These are phyloP conservation scores for Trichomonas vaginalis DNA, from an alignment of 208 protist genomes.

Conservation along the genomic window DNA sequence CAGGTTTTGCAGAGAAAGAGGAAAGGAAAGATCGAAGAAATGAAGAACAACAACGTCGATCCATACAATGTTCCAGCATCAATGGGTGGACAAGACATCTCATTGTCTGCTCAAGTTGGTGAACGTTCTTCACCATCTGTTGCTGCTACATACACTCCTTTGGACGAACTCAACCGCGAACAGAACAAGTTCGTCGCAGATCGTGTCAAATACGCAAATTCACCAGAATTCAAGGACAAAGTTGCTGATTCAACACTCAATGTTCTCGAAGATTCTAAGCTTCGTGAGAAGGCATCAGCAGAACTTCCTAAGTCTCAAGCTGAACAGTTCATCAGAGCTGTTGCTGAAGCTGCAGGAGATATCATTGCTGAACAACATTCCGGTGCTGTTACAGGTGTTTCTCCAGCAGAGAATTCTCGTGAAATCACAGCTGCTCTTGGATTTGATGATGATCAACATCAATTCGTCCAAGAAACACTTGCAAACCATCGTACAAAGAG, in stretches of 20 bases:
- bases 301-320: not conserved
- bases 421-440: not conserved
- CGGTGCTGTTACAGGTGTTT: not conserved
- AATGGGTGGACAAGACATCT: not conserved
- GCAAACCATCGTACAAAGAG: not conserved
- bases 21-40: not conserved
- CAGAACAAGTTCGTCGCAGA: not conserved
- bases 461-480: not conserved
- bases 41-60: not conserved
- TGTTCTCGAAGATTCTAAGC: not conserved
- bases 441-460: not conserved
- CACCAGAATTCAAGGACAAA: not conserved
- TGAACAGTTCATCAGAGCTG: not conserved
- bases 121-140: not conserved
- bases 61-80: not conserved
- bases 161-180: not conserved
- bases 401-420: not conserved
- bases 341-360: not conserved
- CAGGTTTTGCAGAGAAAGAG: not conserved
- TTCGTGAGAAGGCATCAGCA: not conserved
- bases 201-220: not conserved
- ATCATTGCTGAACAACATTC: not conserved
- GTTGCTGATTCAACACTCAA: not conserved
- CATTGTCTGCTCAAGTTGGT: not conserved
- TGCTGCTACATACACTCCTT: not conserved